Conservation (phyloP, 192 early-diverging fungal species). For the Dimargaris verticillata region DNA sequence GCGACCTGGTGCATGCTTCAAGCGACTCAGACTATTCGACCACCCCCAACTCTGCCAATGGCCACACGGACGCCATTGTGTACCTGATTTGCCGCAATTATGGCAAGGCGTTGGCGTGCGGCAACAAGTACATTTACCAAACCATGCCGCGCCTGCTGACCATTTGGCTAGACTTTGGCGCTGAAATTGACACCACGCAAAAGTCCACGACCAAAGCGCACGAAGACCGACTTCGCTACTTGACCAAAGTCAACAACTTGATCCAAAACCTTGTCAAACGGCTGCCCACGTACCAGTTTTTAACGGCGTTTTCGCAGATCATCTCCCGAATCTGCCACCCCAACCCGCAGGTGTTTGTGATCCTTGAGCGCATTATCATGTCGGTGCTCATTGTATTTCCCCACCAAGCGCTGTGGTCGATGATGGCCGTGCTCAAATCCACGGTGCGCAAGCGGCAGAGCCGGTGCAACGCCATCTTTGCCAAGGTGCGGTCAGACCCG, state of each 20-base stretch:
- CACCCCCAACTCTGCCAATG: constrained; percentile 10
- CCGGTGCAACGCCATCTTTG: constrained; percentile 45
- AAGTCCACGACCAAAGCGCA: constrained; percentile 21
- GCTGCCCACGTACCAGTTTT: constrained; percentile 50
- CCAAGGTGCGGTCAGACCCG: constrained; percentile 32
- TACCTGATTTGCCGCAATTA: constrained; percentile 12
- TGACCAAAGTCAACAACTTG: constrained; percentile 32
- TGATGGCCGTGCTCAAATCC: constrained; percentile 56
- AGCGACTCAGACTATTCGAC: constrained; percentile 3
- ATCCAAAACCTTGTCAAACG: constrained; percentile 34
- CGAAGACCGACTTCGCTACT: constrained; percentile 16
- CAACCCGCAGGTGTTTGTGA: constrained; percentile 41
- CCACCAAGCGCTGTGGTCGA: constrained; percentile 76
- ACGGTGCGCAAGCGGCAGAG: constrained; percentile 39
- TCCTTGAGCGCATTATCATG: constrained; percentile 53
- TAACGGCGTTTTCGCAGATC: constrained; percentile 72
- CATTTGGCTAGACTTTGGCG: constrained; percentile 63
- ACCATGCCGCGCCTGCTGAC: constrained; percentile 72
- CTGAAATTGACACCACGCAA: constrained; percentile 16
- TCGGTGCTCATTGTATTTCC: constrained; percentile 54
- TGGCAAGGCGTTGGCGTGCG: constrained; percentile 35
- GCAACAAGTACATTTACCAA: constrained; percentile 68
- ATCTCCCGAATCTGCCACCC: constrained; percentile 70
- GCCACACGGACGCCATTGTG: constrained; percentile 11
- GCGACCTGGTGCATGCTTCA: background rate